Evolutionary conservation across 192 early-diverging fungal species (phyloP).

Genomic region (Thoreauomyces humboldtii): DNA sequence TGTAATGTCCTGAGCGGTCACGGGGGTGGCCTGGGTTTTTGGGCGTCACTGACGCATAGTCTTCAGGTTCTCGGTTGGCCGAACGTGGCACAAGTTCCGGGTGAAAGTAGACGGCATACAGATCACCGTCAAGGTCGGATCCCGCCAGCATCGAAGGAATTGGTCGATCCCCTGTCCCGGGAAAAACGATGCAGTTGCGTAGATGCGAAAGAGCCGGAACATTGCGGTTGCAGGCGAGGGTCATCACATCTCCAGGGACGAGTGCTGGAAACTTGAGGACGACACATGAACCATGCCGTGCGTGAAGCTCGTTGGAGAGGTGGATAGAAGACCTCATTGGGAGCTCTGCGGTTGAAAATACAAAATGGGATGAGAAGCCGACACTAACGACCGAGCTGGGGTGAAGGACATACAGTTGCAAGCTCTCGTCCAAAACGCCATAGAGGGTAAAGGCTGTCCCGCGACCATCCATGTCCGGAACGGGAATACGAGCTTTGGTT

Average conservation of each 20-base stretch:
- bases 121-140: conserved; percentile 18
- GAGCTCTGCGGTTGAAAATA: too few species aligned
- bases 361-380: too few species aligned
- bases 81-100: not conserved
- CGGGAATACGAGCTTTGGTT: not conserved
- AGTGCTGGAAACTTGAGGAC: conserved; percentile 12
- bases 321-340: too few species aligned
- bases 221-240: not conserved
- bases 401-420: too few species aligned
- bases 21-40: not conserved
- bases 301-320: not conserved
- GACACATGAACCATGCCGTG: not conserved
- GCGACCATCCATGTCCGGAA: too few species aligned
- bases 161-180: conserved; percentile 50
- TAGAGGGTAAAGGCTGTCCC: not conserved
- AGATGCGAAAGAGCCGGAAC: conserved; percentile 12
- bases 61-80: not conserved
- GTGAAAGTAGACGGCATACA: conserved; percentile 1
- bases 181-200: conserved; percentile 51
- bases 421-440: not conserved
- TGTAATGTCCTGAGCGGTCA: conserved; percentile 12
- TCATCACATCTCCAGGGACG: conserved; percentile 27
- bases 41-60: too few species aligned
- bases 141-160: conserved; percentile 58
- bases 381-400: not conserved